Evolutionary conservation across 768 basidiomycete species (phyloP).

Genomic region (Butyriboletus loyo): DNA sequence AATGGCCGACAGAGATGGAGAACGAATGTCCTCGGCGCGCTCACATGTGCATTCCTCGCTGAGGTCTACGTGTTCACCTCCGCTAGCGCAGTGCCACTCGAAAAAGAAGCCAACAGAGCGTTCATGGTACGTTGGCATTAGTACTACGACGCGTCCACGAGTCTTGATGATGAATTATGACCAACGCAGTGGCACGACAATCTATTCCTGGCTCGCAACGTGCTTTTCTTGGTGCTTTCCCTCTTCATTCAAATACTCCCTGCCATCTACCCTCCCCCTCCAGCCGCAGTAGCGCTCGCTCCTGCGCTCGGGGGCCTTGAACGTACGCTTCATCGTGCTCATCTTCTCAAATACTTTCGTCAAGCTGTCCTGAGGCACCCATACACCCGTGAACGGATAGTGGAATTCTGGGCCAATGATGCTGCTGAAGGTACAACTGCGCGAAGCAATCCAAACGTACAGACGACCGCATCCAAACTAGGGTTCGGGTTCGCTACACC

Average conservation of each 20-base stretch:
- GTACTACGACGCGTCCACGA: background rate
- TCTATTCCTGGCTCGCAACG: slow-evolving; percentile 50
- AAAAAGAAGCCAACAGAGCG: slow-evolving; percentile 35
- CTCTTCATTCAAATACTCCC: slow-evolving; percentile 44
- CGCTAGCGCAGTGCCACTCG: slow-evolving; percentile 44
- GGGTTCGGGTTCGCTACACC: slow-evolving; percentile 38
- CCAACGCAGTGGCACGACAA: slow-evolving; percentile 65
- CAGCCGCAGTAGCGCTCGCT: slow-evolving; percentile 27
- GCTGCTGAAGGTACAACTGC: slow-evolving; percentile 50
- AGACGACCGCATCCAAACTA: slow-evolving; percentile 42
- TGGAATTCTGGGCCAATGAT: slow-evolving; percentile 57
- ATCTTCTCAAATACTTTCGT: slow-evolving; percentile 53
- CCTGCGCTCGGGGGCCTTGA: slow-evolving; percentile 30
- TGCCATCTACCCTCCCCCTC: slow-evolving; percentile 28
- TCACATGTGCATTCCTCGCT: slow-evolving; percentile 46
- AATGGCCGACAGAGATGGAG: slow-evolving; percentile 43
- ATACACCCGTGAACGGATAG: slow-evolving; percentile 43
- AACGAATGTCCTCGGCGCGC: slow-evolving; percentile 43
- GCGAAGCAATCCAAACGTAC: slow-evolving; percentile 47
- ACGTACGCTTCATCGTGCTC: slow-evolving; percentile 44
- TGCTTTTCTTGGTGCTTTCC: slow-evolving; percentile 58
- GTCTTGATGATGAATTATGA: background rate
- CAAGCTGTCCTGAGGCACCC: slow-evolving; percentile 57
- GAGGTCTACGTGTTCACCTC: slow-evolving; percentile 57
- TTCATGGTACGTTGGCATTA: slow-evolving; percentile 36